Percentiles rank a stretch among this genome's conserved stretches.
Conservation (phyloP, 495 filamentous ascomycete species). For the Lentithecium fluviatile region DNA sequence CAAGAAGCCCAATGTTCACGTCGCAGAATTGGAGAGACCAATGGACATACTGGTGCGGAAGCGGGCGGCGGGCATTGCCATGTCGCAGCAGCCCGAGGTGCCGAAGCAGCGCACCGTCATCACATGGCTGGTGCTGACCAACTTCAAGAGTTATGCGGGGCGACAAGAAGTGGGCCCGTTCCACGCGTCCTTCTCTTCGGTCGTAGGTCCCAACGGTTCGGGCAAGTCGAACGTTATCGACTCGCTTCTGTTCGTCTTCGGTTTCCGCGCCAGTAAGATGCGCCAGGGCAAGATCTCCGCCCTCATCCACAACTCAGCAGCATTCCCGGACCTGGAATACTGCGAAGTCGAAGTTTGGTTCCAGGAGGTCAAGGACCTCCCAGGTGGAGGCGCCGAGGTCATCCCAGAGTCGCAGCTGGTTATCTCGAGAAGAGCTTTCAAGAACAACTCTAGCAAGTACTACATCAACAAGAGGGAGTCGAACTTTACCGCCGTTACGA, state of each 20-base stretch:
- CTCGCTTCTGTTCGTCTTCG: constrained; percentile 95
- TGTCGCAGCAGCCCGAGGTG: constrained; percentile 63
- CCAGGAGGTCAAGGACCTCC: constrained; percentile 85
- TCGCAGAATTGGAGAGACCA: constrained; percentile 76
- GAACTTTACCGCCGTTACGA: constrained; percentile 87
- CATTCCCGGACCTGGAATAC: constrained; percentile 75
- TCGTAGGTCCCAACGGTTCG: constrained; percentile 96
- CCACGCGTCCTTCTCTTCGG: constrained; percentile 96
- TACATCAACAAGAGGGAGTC: constrained; percentile 88
- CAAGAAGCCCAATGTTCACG: constrained; percentile 68
- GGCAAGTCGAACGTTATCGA: constrained; percentile 99
- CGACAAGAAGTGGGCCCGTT: constrained; percentile 94
- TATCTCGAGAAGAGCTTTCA: constrained; percentile 90
- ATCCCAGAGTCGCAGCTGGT: constrained; percentile 80
- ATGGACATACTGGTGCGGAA: constrained; percentile 95
- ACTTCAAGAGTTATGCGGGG: constrained; percentile 99
- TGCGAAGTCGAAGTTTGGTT: constrained; percentile 98
- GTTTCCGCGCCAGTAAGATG: constrained; percentile 99
- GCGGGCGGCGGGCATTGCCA: constrained; percentile 65
- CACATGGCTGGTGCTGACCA: constrained; percentile 80
- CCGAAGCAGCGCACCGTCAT: constrained; percentile 88
- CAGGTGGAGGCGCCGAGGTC: constrained; percentile 67
- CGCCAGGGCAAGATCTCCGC: constrained; percentile 97
- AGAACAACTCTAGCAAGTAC: constrained; percentile 96
- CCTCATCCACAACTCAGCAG: constrained; percentile 92